Percentiles rank a stretch among this genome's conserved stretches.
Evolutionary conservation across 2,329 filamentous ascomycete species (phyloP).

Genomic region (Beauveria bassiana): DNA sequence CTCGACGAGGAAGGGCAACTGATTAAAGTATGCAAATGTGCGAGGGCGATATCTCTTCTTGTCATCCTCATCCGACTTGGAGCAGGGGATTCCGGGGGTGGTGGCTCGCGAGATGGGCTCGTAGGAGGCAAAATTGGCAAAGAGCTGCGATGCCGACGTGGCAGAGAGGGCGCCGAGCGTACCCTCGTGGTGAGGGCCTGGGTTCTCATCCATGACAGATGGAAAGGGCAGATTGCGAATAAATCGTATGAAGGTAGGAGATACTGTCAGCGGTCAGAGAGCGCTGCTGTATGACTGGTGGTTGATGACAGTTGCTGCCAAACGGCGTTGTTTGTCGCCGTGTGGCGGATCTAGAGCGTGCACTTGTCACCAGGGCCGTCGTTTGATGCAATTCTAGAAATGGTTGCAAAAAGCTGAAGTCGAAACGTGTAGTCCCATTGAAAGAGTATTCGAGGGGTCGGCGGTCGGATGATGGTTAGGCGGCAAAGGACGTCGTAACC

Average conservation of each 20-base stretch:
- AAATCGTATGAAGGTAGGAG: background rate
- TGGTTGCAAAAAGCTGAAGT: background rate
- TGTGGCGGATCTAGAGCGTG: background rate
- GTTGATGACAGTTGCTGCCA: background rate
- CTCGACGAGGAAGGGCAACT: conserved; percentile 85
- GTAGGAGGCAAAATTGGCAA: conserved; percentile 36
- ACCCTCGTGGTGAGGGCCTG: conserved; percentile 26
- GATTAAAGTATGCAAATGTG: conserved; percentile 86
- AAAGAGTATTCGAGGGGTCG: background rate
- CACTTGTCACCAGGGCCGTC: background rate
- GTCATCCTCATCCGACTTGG: conserved; percentile 41
- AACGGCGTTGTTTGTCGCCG: background rate
- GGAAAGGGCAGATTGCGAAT: background rate
- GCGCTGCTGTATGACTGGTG: background rate
- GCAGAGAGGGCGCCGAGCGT: conserved; percentile 24
- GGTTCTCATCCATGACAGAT: conserved; percentile 31
- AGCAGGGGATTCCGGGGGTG: conserved; percentile 62
- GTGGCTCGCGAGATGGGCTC: conserved; percentile 79
- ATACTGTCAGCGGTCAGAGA: background rate
- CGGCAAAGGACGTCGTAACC: conserved; percentile 9
- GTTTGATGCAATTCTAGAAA: background rate
- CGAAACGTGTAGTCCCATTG: background rate
- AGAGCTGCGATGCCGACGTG: conserved; percentile 24
- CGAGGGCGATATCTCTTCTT: conserved; percentile 69
- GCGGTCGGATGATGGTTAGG: conserved; percentile 1